Conservation (phyloP, 768 basidiomycete species). For the Chalciporus pseudorubinellus region DNA sequence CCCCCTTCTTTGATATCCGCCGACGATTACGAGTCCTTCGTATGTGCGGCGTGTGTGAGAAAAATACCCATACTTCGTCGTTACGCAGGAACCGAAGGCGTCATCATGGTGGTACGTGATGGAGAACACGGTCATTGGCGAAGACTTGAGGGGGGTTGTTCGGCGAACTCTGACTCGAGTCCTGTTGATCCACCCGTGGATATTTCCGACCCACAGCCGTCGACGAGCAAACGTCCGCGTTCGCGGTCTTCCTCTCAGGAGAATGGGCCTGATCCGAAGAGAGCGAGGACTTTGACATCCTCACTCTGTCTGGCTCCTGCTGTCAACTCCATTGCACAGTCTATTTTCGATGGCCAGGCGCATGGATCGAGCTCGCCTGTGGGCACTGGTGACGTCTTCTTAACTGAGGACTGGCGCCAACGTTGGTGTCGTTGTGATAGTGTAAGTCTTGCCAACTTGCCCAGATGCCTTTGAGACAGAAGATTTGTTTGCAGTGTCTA, state of each 20-base stretch:
- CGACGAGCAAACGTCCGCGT: slow-evolving; percentile 45
- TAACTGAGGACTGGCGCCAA: slow-evolving; percentile 68
- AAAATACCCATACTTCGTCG: slow-evolving; percentile 50
- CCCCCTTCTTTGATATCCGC: slow-evolving; percentile 67
- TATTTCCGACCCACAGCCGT: slow-evolving; percentile 24
- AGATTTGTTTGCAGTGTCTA: slow-evolving; percentile 49
- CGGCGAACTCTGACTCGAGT: neutral
- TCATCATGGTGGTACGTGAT: slow-evolving; percentile 64
- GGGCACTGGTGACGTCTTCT: slow-evolving; percentile 71
- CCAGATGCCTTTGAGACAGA: slow-evolving; percentile 1
- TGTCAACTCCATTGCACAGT: slow-evolving; percentile 43
- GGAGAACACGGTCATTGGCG: slow-evolving; percentile 49
- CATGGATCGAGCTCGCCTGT: slow-evolving; percentile 30
- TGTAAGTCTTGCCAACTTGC: slow-evolving; percentile 36
- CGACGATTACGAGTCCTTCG: slow-evolving; percentile 69
- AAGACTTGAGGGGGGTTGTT: slow-evolving; percentile 37
- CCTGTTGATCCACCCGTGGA: slow-evolving; percentile 18
- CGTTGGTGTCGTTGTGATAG: slow-evolving; percentile 76
- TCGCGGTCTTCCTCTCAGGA: slow-evolving; percentile 22
- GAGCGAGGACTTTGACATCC: slow-evolving; percentile 37
- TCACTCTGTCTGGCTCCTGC: slow-evolving; percentile 56
- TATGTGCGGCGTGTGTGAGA: slow-evolving; percentile 70
- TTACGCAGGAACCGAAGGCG: slow-evolving; percentile 67
- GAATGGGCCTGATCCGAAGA: slow-evolving; percentile 43
- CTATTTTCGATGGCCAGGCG: slow-evolving; percentile 34